These are phyloP conservation scores for Neopestalotiopsis clavispora DNA, from an alignment of 2,329 filamentous ascomycete genomes.

Conservation along the genomic window DNA sequence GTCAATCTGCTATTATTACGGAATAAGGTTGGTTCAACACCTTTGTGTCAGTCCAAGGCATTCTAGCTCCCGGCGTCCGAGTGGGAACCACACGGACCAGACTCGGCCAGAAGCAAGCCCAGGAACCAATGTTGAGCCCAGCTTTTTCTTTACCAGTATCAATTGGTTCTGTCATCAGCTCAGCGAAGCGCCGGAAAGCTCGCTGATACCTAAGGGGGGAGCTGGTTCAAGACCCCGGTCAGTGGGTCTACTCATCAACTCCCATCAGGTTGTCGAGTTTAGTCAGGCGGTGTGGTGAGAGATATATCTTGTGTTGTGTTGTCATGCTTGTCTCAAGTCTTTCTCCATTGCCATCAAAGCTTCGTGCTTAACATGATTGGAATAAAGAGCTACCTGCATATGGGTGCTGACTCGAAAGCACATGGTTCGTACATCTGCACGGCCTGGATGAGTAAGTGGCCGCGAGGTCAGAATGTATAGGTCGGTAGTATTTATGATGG, in stretches of 20 bases:
- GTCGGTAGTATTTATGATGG: too few relatives aligned
- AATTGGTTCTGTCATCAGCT: conserved; percentile 1
- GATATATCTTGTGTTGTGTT: not conserved
- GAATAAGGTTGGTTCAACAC: conserved; percentile 6
- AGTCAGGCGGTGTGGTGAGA: conserved; percentile 5
- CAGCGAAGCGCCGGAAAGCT: not conserved
- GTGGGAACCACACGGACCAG: not conserved
- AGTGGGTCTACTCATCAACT: conserved; percentile 2
- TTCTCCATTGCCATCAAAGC: not conserved
- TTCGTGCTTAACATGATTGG: not conserved
- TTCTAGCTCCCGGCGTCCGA: conserved; percentile 2
- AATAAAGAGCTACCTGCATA: not conserved
- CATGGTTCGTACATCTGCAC: not conserved
- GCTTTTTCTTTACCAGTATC: not conserved
- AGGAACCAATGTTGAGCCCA: not conserved
- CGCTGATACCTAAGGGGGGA: not conserved
- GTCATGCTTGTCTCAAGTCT: not conserved
- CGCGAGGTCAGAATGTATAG: too few relatives aligned
- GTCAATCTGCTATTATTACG: not conserved
- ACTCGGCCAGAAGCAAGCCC: not conserved
- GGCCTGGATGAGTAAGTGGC: too few relatives aligned
- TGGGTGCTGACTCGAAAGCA: not conserved
- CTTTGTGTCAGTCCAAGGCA: conserved; percentile 11
- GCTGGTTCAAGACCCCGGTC: not conserved
- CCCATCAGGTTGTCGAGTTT: not conserved